A percentile compares a stretch with the other conserved stretches of the same genome.
Conservation (phyloP, 176 grass and related monocot species). For the Triticum dicoccoides region DNA sequence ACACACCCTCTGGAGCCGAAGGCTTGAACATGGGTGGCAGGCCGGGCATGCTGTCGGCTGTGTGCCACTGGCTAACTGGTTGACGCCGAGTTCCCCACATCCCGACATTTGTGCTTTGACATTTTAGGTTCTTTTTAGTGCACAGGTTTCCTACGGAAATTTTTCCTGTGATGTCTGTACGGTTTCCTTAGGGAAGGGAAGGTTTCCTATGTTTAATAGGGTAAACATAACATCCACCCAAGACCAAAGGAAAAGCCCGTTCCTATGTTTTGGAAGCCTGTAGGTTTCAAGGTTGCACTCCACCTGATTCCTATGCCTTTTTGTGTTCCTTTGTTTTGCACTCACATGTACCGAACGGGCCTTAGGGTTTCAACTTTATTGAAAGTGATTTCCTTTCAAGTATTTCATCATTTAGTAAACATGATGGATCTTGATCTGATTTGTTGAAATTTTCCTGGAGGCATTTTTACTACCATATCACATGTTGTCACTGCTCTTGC, state of each 20-base stretch:
- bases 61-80: neutral
- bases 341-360: neutral
- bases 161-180: neutral
- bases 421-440: slow-evolving; percentile 9
- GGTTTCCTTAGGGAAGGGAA: neutral
- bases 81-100: neutral
- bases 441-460: neutral
- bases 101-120: neutral
- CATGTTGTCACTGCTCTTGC: too few relatives aligned
- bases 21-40: too few relatives aligned
- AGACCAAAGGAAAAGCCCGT: too few relatives aligned
- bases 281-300: neutral
- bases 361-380: neutral
- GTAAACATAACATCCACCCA: too few relatives aligned
- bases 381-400: neutral
- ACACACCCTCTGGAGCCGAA: too few relatives aligned
- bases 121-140: neutral
- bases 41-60: neutral
- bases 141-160: neutral
- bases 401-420: neutral
- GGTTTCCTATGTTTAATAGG: neutral
- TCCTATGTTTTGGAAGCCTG: too few relatives aligned
- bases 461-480: too few relatives aligned
- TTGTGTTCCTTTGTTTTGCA: neutral
- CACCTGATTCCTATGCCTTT: neutral